These are phyloP conservation scores for Podila epigama DNA, from an alignment of 192 early-diverging fungal species.

Conservation along the genomic window DNA sequence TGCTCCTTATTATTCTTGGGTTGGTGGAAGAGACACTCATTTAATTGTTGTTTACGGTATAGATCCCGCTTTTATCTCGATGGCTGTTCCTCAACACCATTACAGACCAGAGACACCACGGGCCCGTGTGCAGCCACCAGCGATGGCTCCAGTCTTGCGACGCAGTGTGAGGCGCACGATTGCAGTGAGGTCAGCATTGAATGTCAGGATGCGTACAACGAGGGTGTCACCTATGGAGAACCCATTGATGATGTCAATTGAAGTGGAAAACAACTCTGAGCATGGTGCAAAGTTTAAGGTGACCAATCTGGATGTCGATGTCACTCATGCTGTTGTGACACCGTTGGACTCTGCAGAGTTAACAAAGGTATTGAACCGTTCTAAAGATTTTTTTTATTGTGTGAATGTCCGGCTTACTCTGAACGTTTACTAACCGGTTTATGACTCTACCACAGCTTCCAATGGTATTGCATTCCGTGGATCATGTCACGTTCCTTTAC, in stretches of 20 bases:
- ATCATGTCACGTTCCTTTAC: slow-evolving; percentile 65
- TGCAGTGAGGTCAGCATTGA: slow-evolving; percentile 60
- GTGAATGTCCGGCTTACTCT: too few species aligned
- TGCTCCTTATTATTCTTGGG: too few species aligned
- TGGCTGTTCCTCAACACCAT: slow-evolving; percentile 31
- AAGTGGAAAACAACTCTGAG: slow-evolving; percentile 64
- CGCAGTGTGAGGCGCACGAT: slow-evolving; percentile 50
- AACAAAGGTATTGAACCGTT: slow-evolving; percentile 47
- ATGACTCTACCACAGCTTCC: slow-evolving; percentile 51
- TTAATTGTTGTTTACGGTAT: slow-evolving; percentile 10
- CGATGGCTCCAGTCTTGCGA: slow-evolving; percentile 33
- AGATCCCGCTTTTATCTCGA: slow-evolving; percentile 22
- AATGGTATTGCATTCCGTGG: slow-evolving; percentile 53
- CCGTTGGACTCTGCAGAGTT: slow-evolving; percentile 47
- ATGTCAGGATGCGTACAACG: slow-evolving; percentile 67
- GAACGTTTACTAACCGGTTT: neutral
- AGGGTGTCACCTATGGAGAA: slow-evolving; percentile 63
- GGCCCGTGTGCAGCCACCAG: slow-evolving; percentile 21
- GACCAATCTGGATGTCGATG: slow-evolving; percentile 58
- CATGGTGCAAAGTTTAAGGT: slow-evolving; percentile 59
- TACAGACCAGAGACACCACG: slow-evolving; percentile 41
- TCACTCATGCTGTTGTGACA: slow-evolving; percentile 60
- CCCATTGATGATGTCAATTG: slow-evolving; percentile 69
- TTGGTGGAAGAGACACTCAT: neutral
- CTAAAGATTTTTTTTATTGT: neutral